phyloP scores from a whole-genome alignment of 169 alveolate species.

The Plasmodium gallinaceum region DNA sequence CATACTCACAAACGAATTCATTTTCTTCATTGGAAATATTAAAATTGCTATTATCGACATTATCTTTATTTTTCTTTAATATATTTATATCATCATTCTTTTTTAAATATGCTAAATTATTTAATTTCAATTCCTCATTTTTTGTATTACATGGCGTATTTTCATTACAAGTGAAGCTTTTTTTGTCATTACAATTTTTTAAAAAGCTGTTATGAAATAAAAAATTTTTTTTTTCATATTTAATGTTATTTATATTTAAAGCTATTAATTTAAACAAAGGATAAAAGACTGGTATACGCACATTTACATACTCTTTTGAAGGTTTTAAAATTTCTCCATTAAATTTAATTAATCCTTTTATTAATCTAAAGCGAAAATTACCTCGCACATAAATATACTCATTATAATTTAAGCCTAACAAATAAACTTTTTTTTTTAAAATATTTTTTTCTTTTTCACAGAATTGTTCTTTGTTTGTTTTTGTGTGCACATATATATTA shows the following conservation, averaged over 20 bases:
- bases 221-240: conserved; percentile 30
- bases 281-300: conserved; percentile 43
- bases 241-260: conserved; percentile 30
- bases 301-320: conserved; percentile 43
- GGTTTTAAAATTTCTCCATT: conserved; percentile 52
- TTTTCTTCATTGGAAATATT: background rate
- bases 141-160: background rate
- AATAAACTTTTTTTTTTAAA: conserved; percentile 32
- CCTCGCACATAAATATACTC: conserved; percentile 67
- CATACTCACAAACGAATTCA: conserved; percentile 11
- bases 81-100: conserved; percentile 8
- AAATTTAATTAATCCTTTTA: conserved; percentile 53
- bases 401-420: conserved; percentile 72
- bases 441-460: background rate
- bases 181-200: background rate
- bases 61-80: conserved; percentile 2
- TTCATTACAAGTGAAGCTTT: background rate
- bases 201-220: conserved; percentile 3
- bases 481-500: conserved; percentile 26
- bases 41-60: background rate
- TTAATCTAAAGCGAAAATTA: conserved; percentile 60
- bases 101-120: background rate
- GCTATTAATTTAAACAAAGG: conserved; percentile 45
- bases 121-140: background rate
- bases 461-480: background rate